Evolutionary conservation across 805 yeast genomes (phyloP).

Genomic region (Tetrapisispora fleetii): DNA sequence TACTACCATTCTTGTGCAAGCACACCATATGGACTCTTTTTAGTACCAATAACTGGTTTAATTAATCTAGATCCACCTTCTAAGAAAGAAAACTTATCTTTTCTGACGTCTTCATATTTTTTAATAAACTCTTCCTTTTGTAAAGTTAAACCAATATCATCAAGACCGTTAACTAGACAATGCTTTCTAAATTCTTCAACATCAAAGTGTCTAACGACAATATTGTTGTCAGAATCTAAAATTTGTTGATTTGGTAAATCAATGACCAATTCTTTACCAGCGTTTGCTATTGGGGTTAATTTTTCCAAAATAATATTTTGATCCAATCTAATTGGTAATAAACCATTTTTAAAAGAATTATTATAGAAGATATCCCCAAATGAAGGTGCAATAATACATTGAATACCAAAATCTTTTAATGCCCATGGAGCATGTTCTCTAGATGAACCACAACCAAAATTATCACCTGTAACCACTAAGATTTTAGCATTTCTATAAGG

Average conservation of each 20-base stretch:
- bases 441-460: slow-evolving; percentile 98
- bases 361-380: slow-evolving; percentile 97
- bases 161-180: slow-evolving; percentile 88
- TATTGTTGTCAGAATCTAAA: slow-evolving; percentile 53
- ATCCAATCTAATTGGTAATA: slow-evolving; percentile 86
- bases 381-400: slow-evolving; percentile 92
- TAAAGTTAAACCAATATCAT: slow-evolving; percentile 91
- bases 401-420: slow-evolving; percentile 91
- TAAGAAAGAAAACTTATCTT: slow-evolving; percentile 75
- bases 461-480: slow-evolving; percentile 87
- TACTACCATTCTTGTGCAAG: slow-evolving; percentile 79
- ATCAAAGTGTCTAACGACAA: slow-evolving; percentile 73
- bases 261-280: slow-evolving; percentile 58
- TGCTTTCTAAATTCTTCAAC: slow-evolving; percentile 90
- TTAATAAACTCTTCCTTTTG: slow-evolving; percentile 74
- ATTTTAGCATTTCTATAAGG: slow-evolving; percentile 78
- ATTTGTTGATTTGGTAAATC: slow-evolving; percentile 86
- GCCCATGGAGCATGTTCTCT: slow-evolving; percentile 99
- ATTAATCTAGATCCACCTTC: slow-evolving; percentile 71
- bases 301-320: slow-evolving; percentile 62
- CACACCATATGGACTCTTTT: slow-evolving; percentile 56
- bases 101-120: slow-evolving; percentile 69
- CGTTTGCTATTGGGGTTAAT: slow-evolving; percentile 70
- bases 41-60: slow-evolving; percentile 55
- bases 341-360: slow-evolving; percentile 92